Percentiles rank a stretch among this genome's conserved stretches.
phyloP scores from a whole-genome alignment of 2,329 filamentous ascomycete species.

The Hymenoscyphus occultus region DNA sequence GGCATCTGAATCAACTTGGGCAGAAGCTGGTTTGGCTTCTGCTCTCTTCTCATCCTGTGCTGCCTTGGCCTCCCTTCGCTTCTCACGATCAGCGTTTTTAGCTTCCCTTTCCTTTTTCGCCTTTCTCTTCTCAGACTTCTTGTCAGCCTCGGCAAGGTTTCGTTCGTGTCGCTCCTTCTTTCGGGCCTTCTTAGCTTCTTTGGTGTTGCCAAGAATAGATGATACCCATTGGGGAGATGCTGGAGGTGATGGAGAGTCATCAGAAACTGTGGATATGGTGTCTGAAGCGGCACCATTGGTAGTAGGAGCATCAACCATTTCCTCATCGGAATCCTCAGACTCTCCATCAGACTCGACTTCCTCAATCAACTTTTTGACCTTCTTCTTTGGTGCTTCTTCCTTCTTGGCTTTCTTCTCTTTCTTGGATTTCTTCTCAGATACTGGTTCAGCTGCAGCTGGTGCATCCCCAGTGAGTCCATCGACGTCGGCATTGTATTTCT shows the following conservation, averaged over 20 bases:
- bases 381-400: slow-evolving; percentile 40
- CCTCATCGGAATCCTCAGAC: slow-evolving; percentile 28
- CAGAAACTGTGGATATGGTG: slow-evolving; percentile 15
- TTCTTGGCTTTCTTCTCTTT: slow-evolving; percentile 50
- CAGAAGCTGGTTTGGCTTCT: slow-evolving; percentile 39
- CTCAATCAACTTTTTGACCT: slow-evolving; percentile 24
- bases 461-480: slow-evolving; percentile 76
- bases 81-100: slow-evolving; percentile 36
- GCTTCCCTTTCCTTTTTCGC: slow-evolving; percentile 33
- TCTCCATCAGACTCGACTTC: slow-evolving; percentile 29
- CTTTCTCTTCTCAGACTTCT: slow-evolving; percentile 42
- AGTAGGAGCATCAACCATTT: slow-evolving; percentile 31
- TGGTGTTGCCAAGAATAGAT: slow-evolving; percentile 28
- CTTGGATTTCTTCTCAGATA: slow-evolving; percentile 45
- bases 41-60: slow-evolving; percentile 39
- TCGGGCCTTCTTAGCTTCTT: slow-evolving; percentile 30
- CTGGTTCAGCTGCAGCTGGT: slow-evolving; percentile 49
- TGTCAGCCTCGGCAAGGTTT: slow-evolving; percentile 32
- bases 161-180: slow-evolving; percentile 30
- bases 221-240: slow-evolving; percentile 21
- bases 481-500: slow-evolving; percentile 92
- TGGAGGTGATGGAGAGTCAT: slow-evolving; percentile 18
- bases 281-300: slow-evolving; percentile 24
- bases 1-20: slow-evolving; percentile 41
- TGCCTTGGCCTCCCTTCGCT: slow-evolving; percentile 35